phyloP scores from a whole-genome alignment of 163 green algal species.

The Volvox carteri region DNA sequence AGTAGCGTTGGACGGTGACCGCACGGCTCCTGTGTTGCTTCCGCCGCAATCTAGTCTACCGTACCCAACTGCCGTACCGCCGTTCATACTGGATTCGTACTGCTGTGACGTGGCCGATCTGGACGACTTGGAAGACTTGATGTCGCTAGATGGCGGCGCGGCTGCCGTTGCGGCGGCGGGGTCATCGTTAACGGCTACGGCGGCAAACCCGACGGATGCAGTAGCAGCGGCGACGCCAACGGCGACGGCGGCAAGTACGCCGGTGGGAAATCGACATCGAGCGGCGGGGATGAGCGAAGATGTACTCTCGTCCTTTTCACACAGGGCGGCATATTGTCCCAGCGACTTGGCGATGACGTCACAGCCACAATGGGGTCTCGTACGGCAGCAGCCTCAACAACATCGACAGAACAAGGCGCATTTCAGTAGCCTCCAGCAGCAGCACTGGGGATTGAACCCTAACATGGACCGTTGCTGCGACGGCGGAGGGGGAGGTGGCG shows the following conservation, averaged over 20 bases:
- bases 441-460: too few relatives aligned
- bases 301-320: neutral
- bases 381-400: neutral
- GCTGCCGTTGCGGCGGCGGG: neutral
- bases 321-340: neutral
- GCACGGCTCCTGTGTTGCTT: too few relatives aligned
- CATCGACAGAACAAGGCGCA: neutral
- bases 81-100: neutral
- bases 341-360: neutral
- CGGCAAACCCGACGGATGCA: neutral
- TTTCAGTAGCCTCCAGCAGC: neutral
- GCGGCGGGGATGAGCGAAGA: too few relatives aligned
- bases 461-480: too few relatives aligned
- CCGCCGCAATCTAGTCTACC: too few relatives aligned
- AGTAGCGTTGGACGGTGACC: neutral
- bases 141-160: conserved; percentile 37
- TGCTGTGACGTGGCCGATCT: conserved; percentile 40
- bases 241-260: neutral
- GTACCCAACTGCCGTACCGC: neutral
- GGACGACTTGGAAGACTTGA: conserved; percentile 34
- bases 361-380: neutral
- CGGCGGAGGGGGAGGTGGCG: neutral
- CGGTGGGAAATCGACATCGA: too few relatives aligned
- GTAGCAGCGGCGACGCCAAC: neutral
- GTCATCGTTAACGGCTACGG: too few relatives aligned